These are phyloP conservation scores for Aureobasidium sp. DNA, from an alignment of 2,329 filamentous ascomycete species.

Conservation along the genomic window DNA sequence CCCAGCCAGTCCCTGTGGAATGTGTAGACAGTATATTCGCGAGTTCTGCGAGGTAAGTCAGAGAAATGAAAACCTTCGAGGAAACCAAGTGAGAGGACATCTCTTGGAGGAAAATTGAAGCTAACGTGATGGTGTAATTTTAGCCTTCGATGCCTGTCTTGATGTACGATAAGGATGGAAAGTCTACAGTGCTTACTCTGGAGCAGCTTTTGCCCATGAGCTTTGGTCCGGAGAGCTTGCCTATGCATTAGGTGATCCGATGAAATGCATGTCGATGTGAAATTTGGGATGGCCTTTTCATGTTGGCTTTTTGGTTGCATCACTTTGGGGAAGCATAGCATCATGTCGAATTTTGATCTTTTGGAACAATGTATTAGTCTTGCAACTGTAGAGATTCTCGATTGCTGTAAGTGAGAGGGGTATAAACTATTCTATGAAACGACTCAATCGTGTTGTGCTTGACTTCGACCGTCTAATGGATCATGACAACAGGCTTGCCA, in stretches of 20 bases:
- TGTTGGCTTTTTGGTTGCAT: neutral
- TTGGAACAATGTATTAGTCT: neutral
- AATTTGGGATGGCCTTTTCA: neutral
- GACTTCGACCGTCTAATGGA: conserved; percentile 36
- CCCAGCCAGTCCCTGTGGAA: conserved; percentile 64
- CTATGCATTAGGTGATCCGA: too few relatives aligned
- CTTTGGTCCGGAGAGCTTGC: conserved; percentile 42
- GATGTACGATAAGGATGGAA: conserved; percentile 82
- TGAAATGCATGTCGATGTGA: too few relatives aligned
- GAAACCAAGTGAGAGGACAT: too few relatives aligned
- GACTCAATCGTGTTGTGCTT: neutral
- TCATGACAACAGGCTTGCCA: conserved; percentile 53
- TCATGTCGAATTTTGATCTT: neutral
- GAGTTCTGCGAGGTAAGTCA: conserved; percentile 37
- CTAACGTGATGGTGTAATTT: neutral
- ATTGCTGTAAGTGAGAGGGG: conserved; percentile 9
- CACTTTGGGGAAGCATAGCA: neutral
- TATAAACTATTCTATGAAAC: conserved; percentile 9
- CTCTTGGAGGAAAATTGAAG: too few relatives aligned
- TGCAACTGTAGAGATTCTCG: too few relatives aligned
- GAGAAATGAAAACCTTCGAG: neutral
- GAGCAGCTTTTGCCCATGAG: conserved; percentile 50
- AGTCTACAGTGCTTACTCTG: conserved; percentile 61
- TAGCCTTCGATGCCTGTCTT: conserved; percentile 63
- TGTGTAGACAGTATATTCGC: conserved; percentile 75